These are phyloP conservation scores for Lentinula novae-zelandiae DNA, from an alignment of 1,284 basidiomycete species.

Conservation along the genomic window DNA sequence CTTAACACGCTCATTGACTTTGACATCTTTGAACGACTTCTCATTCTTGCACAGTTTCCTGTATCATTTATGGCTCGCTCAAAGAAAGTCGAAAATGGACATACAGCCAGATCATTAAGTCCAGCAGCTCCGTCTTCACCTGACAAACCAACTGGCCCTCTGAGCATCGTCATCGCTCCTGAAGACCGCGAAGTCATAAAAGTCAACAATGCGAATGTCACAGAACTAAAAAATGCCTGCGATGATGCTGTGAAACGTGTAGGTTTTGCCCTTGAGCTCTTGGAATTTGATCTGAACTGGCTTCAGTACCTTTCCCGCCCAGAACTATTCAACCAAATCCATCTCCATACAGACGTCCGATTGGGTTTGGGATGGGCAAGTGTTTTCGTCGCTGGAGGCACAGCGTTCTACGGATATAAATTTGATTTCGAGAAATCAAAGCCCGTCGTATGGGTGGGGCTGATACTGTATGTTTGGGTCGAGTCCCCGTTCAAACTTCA, in stretches of 20 bases:
- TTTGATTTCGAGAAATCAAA: slow-evolving; percentile 86
- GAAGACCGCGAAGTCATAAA: slow-evolving; percentile 65
- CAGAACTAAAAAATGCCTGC: slow-evolving; percentile 85
- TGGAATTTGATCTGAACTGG: neutral
- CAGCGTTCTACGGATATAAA: slow-evolving; percentile 82
- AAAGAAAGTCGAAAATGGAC: slow-evolving; percentile 18
- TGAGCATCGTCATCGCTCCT: slow-evolving; percentile 41
- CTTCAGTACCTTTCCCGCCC: slow-evolving; percentile 74
- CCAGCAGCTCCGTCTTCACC: slow-evolving; percentile 28
- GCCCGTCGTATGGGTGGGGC: slow-evolving; percentile 71
- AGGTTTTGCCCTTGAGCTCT: slow-evolving; percentile 28
- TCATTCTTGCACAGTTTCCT: neutral
- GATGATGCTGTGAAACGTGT: slow-evolving; percentile 91
- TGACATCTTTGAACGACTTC: neutral
- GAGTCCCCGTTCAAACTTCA: neutral
- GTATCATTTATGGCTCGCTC: slow-evolving; percentile 17
- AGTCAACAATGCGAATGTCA: slow-evolving; percentile 79
- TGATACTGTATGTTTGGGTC: slow-evolving; percentile 54
- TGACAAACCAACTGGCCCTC: slow-evolving; percentile 48
- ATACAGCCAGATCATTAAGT: slow-evolving; percentile 14
- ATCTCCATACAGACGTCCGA: slow-evolving; percentile 83
- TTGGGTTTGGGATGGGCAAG: slow-evolving; percentile 82
- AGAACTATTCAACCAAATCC: slow-evolving; percentile 80
- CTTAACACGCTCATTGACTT: neutral
- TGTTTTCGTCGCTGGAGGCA: slow-evolving; percentile 74